phyloP scores from a whole-genome alignment of 2,329 filamentous ascomycete genomes.

The Cladosporium sp. region DNA sequence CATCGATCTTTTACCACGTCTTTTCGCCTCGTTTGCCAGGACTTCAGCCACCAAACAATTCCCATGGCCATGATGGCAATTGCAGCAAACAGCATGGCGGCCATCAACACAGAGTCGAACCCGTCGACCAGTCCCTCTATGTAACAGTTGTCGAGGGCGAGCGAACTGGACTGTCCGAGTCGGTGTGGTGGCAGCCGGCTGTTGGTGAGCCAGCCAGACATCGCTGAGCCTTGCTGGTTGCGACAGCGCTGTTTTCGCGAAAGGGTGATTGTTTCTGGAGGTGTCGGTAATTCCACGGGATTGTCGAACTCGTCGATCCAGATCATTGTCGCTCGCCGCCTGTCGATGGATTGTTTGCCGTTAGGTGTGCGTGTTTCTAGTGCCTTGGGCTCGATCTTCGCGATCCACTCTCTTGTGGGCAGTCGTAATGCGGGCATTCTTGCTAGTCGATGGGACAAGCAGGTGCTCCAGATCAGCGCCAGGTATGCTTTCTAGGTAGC shows the following conservation, averaged over 20 bases:
- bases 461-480: background rate
- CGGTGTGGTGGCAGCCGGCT: too few relatives aligned
- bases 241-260: background rate
- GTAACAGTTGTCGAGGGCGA: conserved; percentile 1
- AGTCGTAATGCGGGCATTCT: background rate
- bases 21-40: background rate
- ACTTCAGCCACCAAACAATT: background rate
- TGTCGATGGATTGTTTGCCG: background rate
- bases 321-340: background rate
- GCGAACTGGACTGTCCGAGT: background rate
- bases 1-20: too few relatives aligned
- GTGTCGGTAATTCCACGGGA: background rate
- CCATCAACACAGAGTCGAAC: background rate
- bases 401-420: conserved; percentile 3
- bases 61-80: background rate
- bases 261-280: background rate
- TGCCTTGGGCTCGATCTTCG: background rate
- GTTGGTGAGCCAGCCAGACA: too few relatives aligned
- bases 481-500: too few relatives aligned
- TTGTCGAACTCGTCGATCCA: conserved; percentile 10
- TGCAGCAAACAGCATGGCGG: background rate
- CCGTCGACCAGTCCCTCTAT: background rate
- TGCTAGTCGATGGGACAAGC: background rate
- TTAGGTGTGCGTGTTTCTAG: background rate
- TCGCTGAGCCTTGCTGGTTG: background rate